Evolutionary conservation across 139 green algal genomes (phyloP), one percentile per base, ranked within the genome.

Genomic region (Chlorella vulgaris): DNA sequence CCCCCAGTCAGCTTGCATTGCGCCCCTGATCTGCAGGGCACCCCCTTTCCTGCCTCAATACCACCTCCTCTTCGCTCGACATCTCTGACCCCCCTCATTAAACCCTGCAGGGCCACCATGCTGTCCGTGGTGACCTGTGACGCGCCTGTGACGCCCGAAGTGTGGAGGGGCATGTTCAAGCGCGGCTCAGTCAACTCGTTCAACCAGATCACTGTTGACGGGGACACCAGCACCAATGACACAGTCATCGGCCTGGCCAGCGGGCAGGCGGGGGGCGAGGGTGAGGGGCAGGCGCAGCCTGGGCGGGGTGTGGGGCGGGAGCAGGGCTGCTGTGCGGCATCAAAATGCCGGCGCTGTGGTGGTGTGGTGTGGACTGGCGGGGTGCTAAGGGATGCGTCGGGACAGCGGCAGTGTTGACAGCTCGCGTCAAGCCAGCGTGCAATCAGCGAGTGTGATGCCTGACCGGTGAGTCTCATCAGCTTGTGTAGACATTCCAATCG

Each of bases 121-220:
- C 92, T 99, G 40, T 91, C 87, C 0, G 90, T 98, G 36, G 84
- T 99, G n/a, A 99, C 96, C 1, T 96, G 93, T 69, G 96, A 99
- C 81, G 96, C 95, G 6, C 81, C 86, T 2, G 95, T 99, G 3
- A 81, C 75, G 3, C 69, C 90, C 0, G 82, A 87, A 0, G 85
- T 96, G 5, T 99, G 96, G 96, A 80, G 81, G 1, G 84, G 38
- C 29, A 96, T 99, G 82, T 42, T 98, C 10, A 83, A 83, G 68
- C 82, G 87, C 28, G 94, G 88, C 26, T 82, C 85, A 24, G 82
- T 82, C 40, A 88, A 89, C 58, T 92, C 84, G 74, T 98, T 97
- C 90, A 98, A 98, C 83, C 73, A 89, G 75, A 96, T 97, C 55
- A 90, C 86, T 0, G 88, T 97, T 33, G 93, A 97, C 77, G 93